Conservation (phyloP, 305 asterid genomes). For the Fraxinus xanthoxyloides region DNA sequence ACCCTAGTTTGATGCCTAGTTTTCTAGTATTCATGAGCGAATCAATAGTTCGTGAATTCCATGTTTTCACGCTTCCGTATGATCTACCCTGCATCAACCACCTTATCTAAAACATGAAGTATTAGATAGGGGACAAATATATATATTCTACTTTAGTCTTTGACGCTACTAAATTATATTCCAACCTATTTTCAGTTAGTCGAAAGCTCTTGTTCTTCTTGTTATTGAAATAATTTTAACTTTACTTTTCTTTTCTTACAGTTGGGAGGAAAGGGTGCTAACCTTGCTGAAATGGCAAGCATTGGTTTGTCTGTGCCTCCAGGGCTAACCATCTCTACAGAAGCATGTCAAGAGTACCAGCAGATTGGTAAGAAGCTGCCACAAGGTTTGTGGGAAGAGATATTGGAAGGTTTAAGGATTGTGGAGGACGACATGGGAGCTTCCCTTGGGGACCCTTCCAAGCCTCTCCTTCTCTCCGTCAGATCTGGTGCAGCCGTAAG, state of each 20-base stretch:
- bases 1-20: not conserved
- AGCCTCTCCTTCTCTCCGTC: conserved; percentile 88
- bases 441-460: conserved; percentile 74
- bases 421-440: conserved; percentile 90
- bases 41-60: not conserved
- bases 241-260: conserved; percentile 19
- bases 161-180: not conserved
- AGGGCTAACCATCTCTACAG: conserved; percentile 95
- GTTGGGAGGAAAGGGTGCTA: conserved; percentile 99
- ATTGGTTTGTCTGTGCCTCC: conserved; percentile 96
- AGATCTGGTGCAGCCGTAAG: conserved; percentile 95
- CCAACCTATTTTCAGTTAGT: not conserved
- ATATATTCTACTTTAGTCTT: not conserved
- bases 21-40: not conserved
- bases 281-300: conserved; percentile 98
- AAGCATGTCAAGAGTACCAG: conserved; percentile 94
- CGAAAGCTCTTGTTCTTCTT: not conserved
- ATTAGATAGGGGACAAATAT: not conserved
- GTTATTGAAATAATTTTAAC: not conserved
- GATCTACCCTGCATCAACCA: not conserved
- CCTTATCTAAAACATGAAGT: not conserved
- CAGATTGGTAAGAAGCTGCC: conserved; percentile 65
- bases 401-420: conserved; percentile 56
- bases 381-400: conserved; percentile 78
- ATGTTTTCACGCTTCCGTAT: not conserved